Evolutionary conservation across 139 green algal genomes (phyloP), one percentile per base, ranked within the genome.

Genomic region (Picochlorum sp.): DNA sequence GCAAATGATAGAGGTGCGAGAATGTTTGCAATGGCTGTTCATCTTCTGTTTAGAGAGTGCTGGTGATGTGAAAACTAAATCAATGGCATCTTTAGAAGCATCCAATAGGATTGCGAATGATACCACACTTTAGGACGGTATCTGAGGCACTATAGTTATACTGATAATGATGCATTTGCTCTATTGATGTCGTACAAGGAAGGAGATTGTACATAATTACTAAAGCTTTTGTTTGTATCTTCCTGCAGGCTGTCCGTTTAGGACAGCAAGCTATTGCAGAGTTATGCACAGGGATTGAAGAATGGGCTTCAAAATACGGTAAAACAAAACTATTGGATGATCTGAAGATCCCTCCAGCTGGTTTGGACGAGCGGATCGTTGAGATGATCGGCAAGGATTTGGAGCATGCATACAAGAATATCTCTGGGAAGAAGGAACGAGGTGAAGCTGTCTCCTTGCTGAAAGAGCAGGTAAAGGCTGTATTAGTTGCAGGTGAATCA

Each of bases 1-100:
- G 37, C 51, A 90, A 68, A 85, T 96, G 78, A 54, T 95, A 26
- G 72, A 88, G 75, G 89, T 90, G 32, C 20, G 50, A 39, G 10
- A 26, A 36, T 5, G 24, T 28, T 24, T 24, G 29, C 26, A 36
- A 31, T 30, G 14, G 5, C 10, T 29, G 10, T 6, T 56, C 37
- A 37, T n/a, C 3, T 28, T 47, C 20, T 53, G 39, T 50, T n/a
- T n/a, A n/a, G n/a, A n/a, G n/a, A 54, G 13, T 40, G 43, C 50
- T 50, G 31, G 30, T 43, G 60, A 35, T 51, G 59, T 50, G 22
- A 57, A 39, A 56, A 63, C 44, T 20, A 63, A 40, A 55, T 30
- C 16, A 13, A 63, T 60, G 33, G 39, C 54, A 63, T 63, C 54
- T 70, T 9, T 70, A 29, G 24, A 31, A 53, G 44, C 44, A 39